These are phyloP conservation scores for Trifolium pratense DNA, from an alignment of 306 rosid genomes.

Conservation along the genomic window DNA sequence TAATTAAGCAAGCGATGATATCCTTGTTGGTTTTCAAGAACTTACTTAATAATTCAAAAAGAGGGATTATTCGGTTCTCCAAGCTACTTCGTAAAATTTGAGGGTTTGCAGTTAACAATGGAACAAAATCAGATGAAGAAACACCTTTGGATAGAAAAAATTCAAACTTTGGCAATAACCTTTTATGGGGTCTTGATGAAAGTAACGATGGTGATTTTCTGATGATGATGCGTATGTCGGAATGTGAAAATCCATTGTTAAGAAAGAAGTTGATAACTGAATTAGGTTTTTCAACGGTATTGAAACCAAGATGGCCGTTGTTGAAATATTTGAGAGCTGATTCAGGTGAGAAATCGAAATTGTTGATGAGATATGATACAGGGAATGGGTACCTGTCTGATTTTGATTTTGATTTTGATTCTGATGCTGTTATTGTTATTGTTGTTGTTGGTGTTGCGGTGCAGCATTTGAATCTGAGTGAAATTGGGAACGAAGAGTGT, in stretches of 20 bases:
- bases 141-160: background rate
- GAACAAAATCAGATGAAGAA: background rate
- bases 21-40: background rate
- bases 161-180: background rate
- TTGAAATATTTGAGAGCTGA: background rate
- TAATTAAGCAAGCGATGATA: background rate
- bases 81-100: background rate
- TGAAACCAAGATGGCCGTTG: background rate
- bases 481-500: too few relatives aligned
- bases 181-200: too few relatives aligned
- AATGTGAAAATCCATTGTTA: background rate
- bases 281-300: background rate
- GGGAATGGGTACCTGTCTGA: background rate
- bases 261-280: background rate
- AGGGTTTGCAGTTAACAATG: background rate
- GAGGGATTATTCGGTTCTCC: background rate
- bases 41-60: background rate
- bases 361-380: background rate
- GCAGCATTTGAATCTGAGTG: background rate
- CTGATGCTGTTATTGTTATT: too few relatives aligned
- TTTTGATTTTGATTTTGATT: background rate
- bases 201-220: background rate
- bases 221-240: background rate
- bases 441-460: background rate
- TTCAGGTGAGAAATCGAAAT: background rate